phyloP scores from a whole-genome alignment of 768 basidiomycete species.

The Boletus reticulatus region DNA sequence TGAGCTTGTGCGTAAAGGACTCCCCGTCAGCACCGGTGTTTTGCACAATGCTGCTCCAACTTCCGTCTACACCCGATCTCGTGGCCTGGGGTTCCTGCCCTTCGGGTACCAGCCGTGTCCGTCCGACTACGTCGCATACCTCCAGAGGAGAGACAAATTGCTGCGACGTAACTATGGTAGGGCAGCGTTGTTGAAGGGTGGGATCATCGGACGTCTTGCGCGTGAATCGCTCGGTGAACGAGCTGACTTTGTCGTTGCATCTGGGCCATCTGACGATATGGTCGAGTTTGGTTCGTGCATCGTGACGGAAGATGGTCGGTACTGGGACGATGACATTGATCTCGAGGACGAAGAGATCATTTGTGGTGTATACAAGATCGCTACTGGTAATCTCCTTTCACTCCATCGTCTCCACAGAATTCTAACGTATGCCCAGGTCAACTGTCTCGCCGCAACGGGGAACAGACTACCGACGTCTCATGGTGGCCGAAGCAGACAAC shows the following conservation, averaged over 20 bases:
- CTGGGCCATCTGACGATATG: background rate
- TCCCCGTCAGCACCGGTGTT: background rate
- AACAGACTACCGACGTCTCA: background rate
- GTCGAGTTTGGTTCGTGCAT: background rate
- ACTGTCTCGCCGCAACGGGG: background rate
- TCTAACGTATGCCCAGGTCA: background rate
- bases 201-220: background rate
- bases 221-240: background rate
- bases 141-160: background rate
- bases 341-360: background rate
- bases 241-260: background rate
- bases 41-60: background rate
- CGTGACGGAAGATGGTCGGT: background rate
- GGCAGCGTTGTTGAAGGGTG: background rate
- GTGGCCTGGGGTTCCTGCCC: background rate
- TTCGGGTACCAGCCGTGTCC: background rate
- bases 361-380: background rate
- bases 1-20: background rate
- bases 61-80: background rate
- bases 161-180: background rate
- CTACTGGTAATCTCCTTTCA: background rate
- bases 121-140: background rate
- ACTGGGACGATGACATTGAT: background rate
- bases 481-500: slow-evolving; percentile 5
- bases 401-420: too few relatives aligned